phyloP scores from a whole-genome alignment of 2,329 filamentous ascomycete genomes.

The Penicillium thymicola region DNA sequence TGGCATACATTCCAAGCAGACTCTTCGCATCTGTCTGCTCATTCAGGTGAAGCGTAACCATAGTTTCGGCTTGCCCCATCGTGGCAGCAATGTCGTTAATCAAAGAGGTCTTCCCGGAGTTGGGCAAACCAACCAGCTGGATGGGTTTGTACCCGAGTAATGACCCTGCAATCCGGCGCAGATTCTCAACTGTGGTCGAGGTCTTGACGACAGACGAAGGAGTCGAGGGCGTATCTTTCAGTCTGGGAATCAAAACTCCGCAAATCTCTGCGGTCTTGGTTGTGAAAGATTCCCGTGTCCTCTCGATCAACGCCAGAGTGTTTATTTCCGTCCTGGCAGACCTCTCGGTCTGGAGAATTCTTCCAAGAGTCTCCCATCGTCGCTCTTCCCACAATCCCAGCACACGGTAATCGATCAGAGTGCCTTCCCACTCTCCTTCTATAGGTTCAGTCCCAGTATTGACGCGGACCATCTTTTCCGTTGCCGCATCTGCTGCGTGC shows the following conservation, averaged over 20 bases:
- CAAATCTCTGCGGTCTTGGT: slow-evolving; percentile 63
- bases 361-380: slow-evolving; percentile 47
- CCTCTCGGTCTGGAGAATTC: slow-evolving; percentile 24
- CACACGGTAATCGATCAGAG: slow-evolving; percentile 74
- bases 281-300: slow-evolving; percentile 47
- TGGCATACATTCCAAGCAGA: slow-evolving; percentile 90
- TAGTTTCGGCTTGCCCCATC: slow-evolving; percentile 72
- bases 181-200: slow-evolving; percentile 67
- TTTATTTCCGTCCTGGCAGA: slow-evolving; percentile 21
- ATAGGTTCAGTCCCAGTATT: slow-evolving; percentile 64
- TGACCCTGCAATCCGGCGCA: slow-evolving; percentile 64
- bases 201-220: slow-evolving; percentile 64
- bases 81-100: slow-evolving; percentile 77
- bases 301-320: slow-evolving; percentile 26
- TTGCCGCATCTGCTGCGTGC: slow-evolving; percentile 73
- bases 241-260: slow-evolving; percentile 61
- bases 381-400: slow-evolving; percentile 62
- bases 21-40: slow-evolving; percentile 98
- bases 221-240: slow-evolving; percentile 49
- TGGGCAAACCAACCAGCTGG: slow-evolving; percentile 76
- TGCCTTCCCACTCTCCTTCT: slow-evolving; percentile 70
- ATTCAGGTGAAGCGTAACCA: slow-evolving; percentile 94
- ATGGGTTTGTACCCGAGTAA: slow-evolving; percentile 69
- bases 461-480: slow-evolving; percentile 66
- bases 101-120: slow-evolving; percentile 85